Base-by-base conservation (phyloP, 2,329 filamentous ascomycete genomes). In the Nemania serpens region DNA sequence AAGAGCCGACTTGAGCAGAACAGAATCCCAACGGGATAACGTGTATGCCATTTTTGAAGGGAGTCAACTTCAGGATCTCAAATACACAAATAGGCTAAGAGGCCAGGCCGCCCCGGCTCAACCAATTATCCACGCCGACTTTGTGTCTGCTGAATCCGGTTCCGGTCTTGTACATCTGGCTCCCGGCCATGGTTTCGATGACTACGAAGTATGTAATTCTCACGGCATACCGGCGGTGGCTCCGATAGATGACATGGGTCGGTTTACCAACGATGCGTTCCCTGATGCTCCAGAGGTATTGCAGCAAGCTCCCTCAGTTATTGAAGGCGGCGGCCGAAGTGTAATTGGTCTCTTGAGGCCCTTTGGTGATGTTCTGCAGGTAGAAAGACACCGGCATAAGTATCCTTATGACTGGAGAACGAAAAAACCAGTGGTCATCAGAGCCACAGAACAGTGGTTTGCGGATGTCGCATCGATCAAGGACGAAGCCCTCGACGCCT, bases 341-440 rank as follows among this genome's bases (percentile, higher is more conserved):
- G 88, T 97, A 0, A 75, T 98, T 36, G 80, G 88, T 1, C 80
- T 95, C 52, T 79, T 97, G 2, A 78, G 81, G 60, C 55, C 66
- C 3, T 50, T 68, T 25, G 78, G 82, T 0, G 79, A 87, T 62
- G 83, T 98, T 3, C 78, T 97, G 42, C 82, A 83, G 41, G 84
- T 84, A 3, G 89, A 96, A 68, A 82, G 81, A 58, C 89, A 94
- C 73, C 83, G 82, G 54, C 95, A 99, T 80, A 98, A 97, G 75
- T 98, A 98, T 73, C 95, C 95, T 0, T 97, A 98, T 68, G 95
- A 99, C 76, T 99, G 95, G 95, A 85, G 95, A 55, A 96, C 94
- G 0, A 99, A 98, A 76, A 83, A 90, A 67, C 95, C 95, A 1
- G 88, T 99, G 51, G 92, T 99, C 61, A 86, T 96, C 36, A 82